These are phyloP conservation scores for Saccharomycopsis fermentans DNA, from an alignment of 805 yeast genomes.

Conservation along the genomic window DNA sequence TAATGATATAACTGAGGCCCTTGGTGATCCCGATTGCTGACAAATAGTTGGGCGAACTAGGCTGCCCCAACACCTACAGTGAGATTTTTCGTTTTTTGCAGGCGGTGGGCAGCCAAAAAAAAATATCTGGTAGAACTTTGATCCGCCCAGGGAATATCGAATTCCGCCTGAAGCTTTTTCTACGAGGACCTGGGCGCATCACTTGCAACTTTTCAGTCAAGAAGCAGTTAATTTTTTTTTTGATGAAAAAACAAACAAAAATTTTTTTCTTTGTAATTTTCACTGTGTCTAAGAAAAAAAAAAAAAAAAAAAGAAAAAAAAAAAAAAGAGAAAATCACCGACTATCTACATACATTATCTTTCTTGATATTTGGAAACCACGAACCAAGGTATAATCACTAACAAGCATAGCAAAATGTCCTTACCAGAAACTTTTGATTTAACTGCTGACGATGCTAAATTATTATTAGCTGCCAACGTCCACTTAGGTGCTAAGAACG, in stretches of 20 bases:
- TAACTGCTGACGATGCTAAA: conserved; percentile 98
- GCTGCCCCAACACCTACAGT: too few species aligned
- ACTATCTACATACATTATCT: background rate
- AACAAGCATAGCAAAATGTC: conserved; percentile 40
- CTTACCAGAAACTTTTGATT: conserved; percentile 80
- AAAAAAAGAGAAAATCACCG: background rate
- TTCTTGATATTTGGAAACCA: background rate
- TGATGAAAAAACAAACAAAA: background rate
- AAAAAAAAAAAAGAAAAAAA: background rate
- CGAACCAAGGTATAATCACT: background rate
- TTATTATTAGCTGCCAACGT: conserved; percentile 98
- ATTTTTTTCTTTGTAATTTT: background rate
- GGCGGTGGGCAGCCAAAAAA: too few species aligned
- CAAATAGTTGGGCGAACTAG: too few species aligned
- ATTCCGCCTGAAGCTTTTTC: too few species aligned
- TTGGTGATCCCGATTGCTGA: too few species aligned
- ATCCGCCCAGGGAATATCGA: too few species aligned
- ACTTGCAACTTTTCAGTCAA: background rate
- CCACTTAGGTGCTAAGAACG: conserved; percentile 99
- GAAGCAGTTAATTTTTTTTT: background rate
- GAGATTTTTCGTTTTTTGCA: too few species aligned
- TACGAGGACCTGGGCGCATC: background rate
- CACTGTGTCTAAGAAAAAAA: background rate
- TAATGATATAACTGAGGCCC: too few species aligned
- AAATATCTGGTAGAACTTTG: too few species aligned